Conservation (phyloP, 129 eudicot genomes). For the Saposhnikovia divaricata region DNA sequence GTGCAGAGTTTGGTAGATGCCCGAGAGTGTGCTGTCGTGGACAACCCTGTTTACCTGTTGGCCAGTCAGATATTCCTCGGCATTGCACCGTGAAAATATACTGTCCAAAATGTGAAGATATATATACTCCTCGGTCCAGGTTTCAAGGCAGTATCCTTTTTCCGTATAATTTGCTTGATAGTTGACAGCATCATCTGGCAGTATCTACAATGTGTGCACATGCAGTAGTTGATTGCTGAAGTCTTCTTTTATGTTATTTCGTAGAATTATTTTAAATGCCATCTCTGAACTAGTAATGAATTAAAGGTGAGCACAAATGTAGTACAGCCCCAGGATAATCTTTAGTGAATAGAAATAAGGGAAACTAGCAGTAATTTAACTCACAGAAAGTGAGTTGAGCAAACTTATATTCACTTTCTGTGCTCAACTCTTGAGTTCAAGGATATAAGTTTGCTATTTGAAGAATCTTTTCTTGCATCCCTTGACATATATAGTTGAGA, state of each 20-base stretch:
- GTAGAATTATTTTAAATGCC: neutral
- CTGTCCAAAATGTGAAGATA: constrained; percentile 37
- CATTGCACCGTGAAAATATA: constrained; percentile 56
- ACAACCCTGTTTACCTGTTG: constrained; percentile 91
- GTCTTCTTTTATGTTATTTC: neutral
- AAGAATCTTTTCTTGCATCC: neutral
- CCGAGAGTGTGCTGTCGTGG: constrained; percentile 41
- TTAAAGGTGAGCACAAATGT: neutral
- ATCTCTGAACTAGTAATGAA: neutral
- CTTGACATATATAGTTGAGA: neutral
- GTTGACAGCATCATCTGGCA: neutral
- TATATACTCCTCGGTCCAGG: constrained; percentile 75
- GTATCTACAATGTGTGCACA: neutral
- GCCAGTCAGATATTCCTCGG: constrained; percentile 79
- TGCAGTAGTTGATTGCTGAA: neutral
- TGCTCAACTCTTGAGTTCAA: neutral
- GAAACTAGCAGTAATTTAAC: neutral
- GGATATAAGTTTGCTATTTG: neutral
- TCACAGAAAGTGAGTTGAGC: too few relatives aligned
- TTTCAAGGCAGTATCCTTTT: constrained; percentile 96
- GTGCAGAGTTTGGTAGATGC: constrained; percentile 74
- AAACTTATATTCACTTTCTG: neutral
- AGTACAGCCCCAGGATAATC: neutral
- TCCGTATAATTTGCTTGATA: neutral
- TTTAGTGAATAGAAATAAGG: neutral